phyloP scores from a whole-genome alignment of 1,284 basidiomycete species.

The Malassezia nana region DNA sequence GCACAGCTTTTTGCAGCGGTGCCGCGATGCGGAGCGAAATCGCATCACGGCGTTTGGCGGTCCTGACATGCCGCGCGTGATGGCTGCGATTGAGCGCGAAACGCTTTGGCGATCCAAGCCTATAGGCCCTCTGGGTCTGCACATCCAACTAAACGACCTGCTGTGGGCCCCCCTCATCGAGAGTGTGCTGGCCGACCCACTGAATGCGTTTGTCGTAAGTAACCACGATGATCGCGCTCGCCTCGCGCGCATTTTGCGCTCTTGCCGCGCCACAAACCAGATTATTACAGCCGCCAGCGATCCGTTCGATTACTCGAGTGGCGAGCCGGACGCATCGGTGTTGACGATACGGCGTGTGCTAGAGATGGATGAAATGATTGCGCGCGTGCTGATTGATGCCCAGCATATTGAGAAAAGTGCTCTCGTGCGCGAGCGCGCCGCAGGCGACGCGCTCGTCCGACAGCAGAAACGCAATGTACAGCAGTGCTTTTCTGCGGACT shows the following conservation, averaged over 20 bases:
- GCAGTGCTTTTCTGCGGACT: constrained; percentile 37
- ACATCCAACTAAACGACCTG: constrained; percentile 69
- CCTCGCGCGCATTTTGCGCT: constrained; percentile 58
- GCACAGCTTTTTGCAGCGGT: constrained; percentile 13
- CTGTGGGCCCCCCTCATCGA: constrained; percentile 64
- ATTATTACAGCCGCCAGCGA: constrained; percentile 51
- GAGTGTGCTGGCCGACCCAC: constrained; percentile 56
- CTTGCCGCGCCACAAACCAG: constrained; percentile 19
- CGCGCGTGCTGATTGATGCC: constrained; percentile 70
- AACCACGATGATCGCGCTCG: constrained; percentile 59
- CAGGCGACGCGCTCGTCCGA: constrained; percentile 45
- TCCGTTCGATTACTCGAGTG: constrained; percentile 43
- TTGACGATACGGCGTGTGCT: constrained; percentile 75
- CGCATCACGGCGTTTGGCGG: constrained; percentile 36
- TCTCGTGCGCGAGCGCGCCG: constrained; percentile 52
- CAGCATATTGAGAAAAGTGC: constrained; percentile 63
- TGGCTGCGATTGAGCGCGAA: constrained; percentile 54
- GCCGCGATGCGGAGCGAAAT: constrained; percentile 17
- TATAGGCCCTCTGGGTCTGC: constrained; percentile 65
- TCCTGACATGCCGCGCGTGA: constrained; percentile 26
- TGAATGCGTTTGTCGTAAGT: constrained; percentile 70
- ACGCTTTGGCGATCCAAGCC: constrained; percentile 37
- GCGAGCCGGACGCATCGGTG: constrained; percentile 57
- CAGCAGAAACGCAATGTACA: constrained; percentile 36
- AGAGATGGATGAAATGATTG: constrained; percentile 67